Evolutionary conservation across 106 monocot genomes (phyloP).

Genomic region (Allium cepa): DNA sequence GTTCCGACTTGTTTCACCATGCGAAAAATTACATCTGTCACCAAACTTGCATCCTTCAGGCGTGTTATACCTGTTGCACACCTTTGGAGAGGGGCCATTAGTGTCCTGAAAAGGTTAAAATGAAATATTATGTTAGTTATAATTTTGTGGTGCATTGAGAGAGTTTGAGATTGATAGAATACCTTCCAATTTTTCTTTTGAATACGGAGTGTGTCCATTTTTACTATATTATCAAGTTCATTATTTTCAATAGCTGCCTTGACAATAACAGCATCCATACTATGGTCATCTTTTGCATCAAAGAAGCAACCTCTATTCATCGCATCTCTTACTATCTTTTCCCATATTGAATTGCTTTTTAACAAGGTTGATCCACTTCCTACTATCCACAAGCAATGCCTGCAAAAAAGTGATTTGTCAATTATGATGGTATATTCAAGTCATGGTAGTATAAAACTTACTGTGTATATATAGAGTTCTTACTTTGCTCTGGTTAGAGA

Average conservation of each 20-base stretch:
- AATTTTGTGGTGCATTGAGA: too few species aligned
- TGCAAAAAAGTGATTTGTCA: conserved; percentile 1
- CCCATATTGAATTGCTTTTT: conserved; percentile 16
- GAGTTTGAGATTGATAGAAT: neutral
- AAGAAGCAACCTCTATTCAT: conserved; percentile 19
- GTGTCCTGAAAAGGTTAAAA: neutral
- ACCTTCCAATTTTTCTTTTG: conserved; percentile 10
- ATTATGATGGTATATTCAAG: neutral
- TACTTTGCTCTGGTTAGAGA: conserved; percentile 52
- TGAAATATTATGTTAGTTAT: neutral
- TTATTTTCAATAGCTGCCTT: conserved; percentile 10
- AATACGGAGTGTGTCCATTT: conserved; percentile 13
- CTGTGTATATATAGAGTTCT: neutral
- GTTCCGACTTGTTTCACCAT: conserved; percentile 52
- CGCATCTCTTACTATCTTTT: conserved; percentile 18
- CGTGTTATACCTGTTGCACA: conserved; percentile 36
- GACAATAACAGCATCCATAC: conserved; percentile 7
- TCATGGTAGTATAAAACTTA: neutral
- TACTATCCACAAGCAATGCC: conserved; percentile 29
- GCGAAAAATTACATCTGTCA: conserved; percentile 42
- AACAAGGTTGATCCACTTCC: conserved; percentile 19
- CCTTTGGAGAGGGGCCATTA: conserved; percentile 11
- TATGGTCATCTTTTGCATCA: conserved; percentile 13
- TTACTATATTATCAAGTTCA: conserved; percentile 13
- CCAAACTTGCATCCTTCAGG: conserved; percentile 50